phyloP scores from a whole-genome alignment of 495 filamentous ascomycete genomes.

The Aspergillus egyptiacus region DNA sequence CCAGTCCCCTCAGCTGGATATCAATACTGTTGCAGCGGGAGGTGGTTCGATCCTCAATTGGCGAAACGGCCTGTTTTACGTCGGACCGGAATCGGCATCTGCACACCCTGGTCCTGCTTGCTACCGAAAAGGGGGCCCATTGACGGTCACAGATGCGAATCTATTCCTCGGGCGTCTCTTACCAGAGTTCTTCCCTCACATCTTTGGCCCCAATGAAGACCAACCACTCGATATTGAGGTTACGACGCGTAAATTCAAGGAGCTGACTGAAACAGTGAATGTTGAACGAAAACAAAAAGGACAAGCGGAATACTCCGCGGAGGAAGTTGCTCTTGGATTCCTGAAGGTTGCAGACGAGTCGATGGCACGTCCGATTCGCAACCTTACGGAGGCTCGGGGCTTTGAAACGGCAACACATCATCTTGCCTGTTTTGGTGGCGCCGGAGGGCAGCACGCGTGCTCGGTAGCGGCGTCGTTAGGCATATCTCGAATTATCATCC shows the following conservation, averaged over 20 bases:
- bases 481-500: constrained; percentile 49
- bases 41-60: constrained; percentile 87
- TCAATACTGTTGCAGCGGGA: constrained; percentile 95
- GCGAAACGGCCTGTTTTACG: constrained; percentile 91
- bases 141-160: constrained; percentile 93
- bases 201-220: constrained; percentile 89
- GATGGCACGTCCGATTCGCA: constrained; percentile 51
- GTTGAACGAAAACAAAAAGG: constrained; percentile 23
- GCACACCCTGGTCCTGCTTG: constrained; percentile 93
- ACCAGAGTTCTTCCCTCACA: constrained; percentile 95
- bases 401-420: constrained; percentile 47
- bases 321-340: constrained; percentile 75
- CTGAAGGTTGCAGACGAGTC: constrained; percentile 50
- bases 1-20: constrained; percentile 91
- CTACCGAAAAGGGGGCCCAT: constrained; percentile 87
- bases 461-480: constrained; percentile 46
- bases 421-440: constrained; percentile 50
- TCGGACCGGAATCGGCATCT: constrained; percentile 88
- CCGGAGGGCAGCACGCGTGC: constrained; percentile 51
- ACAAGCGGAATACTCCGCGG: constrained; percentile 66
- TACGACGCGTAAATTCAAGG: constrained; percentile 68
- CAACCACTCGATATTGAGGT: constrained; percentile 76
- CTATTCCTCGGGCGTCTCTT: constrained; percentile 80
- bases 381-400: constrained; percentile 47
- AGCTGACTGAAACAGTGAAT: constrained; percentile 70